Percentiles rank a stretch among this genome's conserved stretches.
phyloP scores from a whole-genome alignment of 164 flowering plant genomes.

The Cinnamomum chago region DNA sequence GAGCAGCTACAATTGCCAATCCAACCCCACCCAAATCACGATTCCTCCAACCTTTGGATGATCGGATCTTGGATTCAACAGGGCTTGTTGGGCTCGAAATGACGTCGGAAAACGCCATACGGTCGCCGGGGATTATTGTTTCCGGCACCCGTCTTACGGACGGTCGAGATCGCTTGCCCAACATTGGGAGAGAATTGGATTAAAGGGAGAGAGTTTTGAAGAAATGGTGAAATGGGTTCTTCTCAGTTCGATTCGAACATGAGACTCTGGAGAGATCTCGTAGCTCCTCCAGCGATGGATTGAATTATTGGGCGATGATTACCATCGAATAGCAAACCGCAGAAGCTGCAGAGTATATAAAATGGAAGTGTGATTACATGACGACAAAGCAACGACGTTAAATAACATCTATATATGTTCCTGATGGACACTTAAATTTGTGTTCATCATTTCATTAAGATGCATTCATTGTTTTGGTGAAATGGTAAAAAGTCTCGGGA shows the following conservation, averaged over 20 bases:
- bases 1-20: slow-evolving; percentile 43
- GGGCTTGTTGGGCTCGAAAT: slow-evolving; percentile 35
- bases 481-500: too few species aligned
- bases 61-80: slow-evolving; percentile 19
- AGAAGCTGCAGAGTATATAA: background rate
- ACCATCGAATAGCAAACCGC: background rate
- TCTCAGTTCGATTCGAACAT: background rate
- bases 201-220: background rate
- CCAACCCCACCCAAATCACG: slow-evolving; percentile 32
- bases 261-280: background rate
- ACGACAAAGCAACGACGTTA: background rate
- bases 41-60: slow-evolving; percentile 32
- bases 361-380: background rate
- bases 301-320: slow-evolving; percentile 6
- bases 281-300: too few species aligned
- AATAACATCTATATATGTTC: background rate
- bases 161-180: slow-evolving; percentile 33
- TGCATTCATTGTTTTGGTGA: rapidly evolving
- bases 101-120: slow-evolving; percentile 6
- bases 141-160: slow-evolving; percentile 27
- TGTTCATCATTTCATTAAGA: background rate
- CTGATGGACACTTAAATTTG: background rate
- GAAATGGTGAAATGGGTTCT: slow-evolving; percentile 9
- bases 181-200: slow-evolving; percentile 19
- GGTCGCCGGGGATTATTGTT: slow-evolving; percentile 6